Percentiles rank a stretch among this genome's conserved stretches.
phyloP scores from a whole-genome alignment of 2,329 filamentous ascomycete species.

The Venturia nashicola region DNA sequence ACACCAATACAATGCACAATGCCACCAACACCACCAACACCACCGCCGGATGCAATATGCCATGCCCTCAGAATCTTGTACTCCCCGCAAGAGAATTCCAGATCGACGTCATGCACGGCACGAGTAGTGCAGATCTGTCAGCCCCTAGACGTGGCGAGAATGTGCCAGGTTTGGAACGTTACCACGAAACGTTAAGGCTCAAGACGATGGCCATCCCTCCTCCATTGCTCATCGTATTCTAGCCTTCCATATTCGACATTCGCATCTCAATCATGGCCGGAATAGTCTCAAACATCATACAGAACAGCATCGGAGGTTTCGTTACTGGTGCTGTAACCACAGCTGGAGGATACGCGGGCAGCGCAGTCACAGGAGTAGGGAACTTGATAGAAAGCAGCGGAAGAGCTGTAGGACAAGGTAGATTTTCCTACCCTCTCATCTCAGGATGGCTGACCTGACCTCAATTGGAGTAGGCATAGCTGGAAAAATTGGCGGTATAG shows the following conservation, averaged over 20 bases:
- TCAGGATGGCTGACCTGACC: neutral
- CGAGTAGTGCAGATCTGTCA: neutral
- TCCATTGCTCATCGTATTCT: neutral
- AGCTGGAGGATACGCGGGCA: slow-evolving; percentile 24
- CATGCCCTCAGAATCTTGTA: neutral
- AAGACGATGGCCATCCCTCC: neutral
- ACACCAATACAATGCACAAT: neutral
- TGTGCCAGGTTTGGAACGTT: neutral
- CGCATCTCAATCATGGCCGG: slow-evolving; percentile 5
- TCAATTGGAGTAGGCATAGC: slow-evolving; percentile 7
- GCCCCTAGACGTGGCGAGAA: neutral
- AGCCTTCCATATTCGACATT: neutral
- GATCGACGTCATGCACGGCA: neutral
- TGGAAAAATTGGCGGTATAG: neutral
- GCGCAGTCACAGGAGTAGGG: slow-evolving; percentile 25
- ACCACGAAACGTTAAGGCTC: neutral
- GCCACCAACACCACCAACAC: neutral
- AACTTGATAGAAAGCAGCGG: slow-evolving; percentile 21
- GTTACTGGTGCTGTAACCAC: slow-evolving; percentile 24
- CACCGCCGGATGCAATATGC: neutral
- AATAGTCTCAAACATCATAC: slow-evolving; percentile 25
- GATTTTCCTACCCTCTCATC: neutral
- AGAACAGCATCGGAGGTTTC: slow-evolving; percentile 25
- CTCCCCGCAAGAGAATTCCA: neutral
- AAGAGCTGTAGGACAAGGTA: slow-evolving; percentile 6